Evolutionary conservation across 2,329 filamentous ascomycete genomes (phyloP), one percentile per base, ranked within the genome.

Genomic region (Lanzia echinophila): DNA sequence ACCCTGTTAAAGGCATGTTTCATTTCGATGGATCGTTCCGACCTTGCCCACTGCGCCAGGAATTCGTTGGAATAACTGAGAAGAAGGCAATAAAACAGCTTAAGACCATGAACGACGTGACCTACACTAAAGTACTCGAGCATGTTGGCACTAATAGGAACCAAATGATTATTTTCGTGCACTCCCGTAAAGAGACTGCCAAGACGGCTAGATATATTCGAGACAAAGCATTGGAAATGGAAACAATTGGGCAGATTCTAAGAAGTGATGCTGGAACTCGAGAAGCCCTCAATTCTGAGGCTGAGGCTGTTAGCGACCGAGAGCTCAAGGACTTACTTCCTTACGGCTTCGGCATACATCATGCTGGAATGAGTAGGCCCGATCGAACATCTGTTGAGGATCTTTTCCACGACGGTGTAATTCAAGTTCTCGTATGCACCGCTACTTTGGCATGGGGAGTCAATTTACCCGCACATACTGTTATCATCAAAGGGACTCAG

Each of bases 391-490:
- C 92, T 47, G 94, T 99, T 12, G 92, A 97, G 68, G 92, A 96
- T 67, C 81, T 99, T 20, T 99, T 99, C 65, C 83, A 88, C 43
- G 87, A 91, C 67, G 92, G 92, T 58, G 84, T 88, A 32, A 89
- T 99, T 36, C 91, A 96, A 69, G 94, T 99, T 1, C 83, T 99
- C 48, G 92, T 97, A 34, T 97, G 90, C 72, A 99, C 94, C 38
- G 92, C 95, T 38, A 99, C 94, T n/a, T 77, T 99, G 50, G 94
- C 94, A 22, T 99, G 94, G 94, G 94, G 94, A 82, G 94, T 99
- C 68, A 99, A 99, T 71, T 74, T 99, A 67, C 94, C 94, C 4
- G 94, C 94, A 2, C 94, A 99, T 67, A 97, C 94, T 1, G 94
- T 99, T 66, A 92, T 99, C 67, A 99, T 99, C 76, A 99, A 99